Conservation (phyloP, 139 green algal species). For the Chlamydomonas urium region DNA sequence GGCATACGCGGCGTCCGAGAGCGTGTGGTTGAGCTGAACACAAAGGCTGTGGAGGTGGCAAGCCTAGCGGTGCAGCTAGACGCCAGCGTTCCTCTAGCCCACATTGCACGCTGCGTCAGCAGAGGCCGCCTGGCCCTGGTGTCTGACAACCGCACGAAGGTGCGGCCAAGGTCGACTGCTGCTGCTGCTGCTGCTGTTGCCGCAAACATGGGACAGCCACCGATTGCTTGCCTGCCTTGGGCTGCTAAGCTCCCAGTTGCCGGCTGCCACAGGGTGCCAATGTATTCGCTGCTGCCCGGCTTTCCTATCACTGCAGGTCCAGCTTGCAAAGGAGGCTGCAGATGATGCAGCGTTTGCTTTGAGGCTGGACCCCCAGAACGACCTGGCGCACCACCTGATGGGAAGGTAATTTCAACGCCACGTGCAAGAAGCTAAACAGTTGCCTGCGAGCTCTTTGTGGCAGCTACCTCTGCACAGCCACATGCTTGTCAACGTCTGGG, state of each 20-base stretch:
- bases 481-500: too few species aligned
- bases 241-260: not conserved
- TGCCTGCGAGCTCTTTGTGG: too few species aligned
- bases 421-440: too few species aligned
- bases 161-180: not conserved
- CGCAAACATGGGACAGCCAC: not conserved
- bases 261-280: not conserved
- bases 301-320: conserved; percentile 33
- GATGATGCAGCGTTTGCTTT: conserved; percentile 49
- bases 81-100: conserved; percentile 9
- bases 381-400: conserved; percentile 77
- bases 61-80: too few species aligned
- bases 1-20: not conserved
- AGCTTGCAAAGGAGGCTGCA: conserved; percentile 53
- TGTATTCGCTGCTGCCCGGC: not conserved
- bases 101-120: conserved; percentile 51
- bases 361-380: conserved; percentile 43
- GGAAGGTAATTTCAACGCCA: too few species aligned
- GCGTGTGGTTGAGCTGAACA: conserved; percentile 38
- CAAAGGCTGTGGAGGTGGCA: conserved; percentile 43
- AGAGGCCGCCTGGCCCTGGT: conserved; percentile 68
- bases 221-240: not conserved
- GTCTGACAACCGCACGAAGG: conserved; percentile 65
- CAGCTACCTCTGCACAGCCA: too few species aligned
- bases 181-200: not conserved